Conservation (phyloP, 306 rosid species). For the Pterocarpus santalinus region DNA sequence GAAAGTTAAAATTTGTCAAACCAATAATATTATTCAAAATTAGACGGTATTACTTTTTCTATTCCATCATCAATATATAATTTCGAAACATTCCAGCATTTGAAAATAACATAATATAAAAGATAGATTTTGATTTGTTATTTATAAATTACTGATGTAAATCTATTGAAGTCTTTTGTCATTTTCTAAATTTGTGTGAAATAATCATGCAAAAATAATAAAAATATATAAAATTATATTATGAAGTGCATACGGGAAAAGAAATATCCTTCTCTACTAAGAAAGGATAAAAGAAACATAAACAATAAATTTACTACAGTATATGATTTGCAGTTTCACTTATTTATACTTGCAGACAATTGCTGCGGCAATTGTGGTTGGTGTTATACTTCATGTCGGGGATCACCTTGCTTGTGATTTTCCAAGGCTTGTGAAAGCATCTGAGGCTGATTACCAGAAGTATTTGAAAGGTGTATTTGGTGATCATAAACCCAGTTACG, state of each 20-base stretch:
- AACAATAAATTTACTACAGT: constrained; percentile 12
- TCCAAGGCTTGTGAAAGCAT: constrained; percentile 63
- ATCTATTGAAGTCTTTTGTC: not conserved
- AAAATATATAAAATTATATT: not conserved
- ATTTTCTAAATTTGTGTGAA: not conserved
- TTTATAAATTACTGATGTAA: not conserved
- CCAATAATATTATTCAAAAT: not conserved
- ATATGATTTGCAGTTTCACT: constrained; percentile 23
- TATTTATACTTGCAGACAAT: constrained; percentile 62
- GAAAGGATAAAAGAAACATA: not conserved
- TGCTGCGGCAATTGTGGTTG: constrained; percentile 90
- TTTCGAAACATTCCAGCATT: not conserved
- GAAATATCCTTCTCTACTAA: not conserved
- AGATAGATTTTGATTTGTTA: not conserved
- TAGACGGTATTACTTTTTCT: not conserved
- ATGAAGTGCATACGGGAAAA: not conserved
- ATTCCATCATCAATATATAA: not conserved
- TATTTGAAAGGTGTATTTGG: constrained; percentile 72
- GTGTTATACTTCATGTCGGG: constrained; percentile 88
- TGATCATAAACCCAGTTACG: constrained; percentile 64
- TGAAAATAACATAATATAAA: not conserved
- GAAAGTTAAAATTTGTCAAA: not conserved
- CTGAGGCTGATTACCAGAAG: constrained; percentile 46
- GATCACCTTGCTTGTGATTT: constrained; percentile 97
- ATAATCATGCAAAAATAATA: not conserved